These are phyloP conservation scores for Trichosporon asahii DNA, from an alignment of 1,284 basidiomycete genomes.

Conservation along the genomic window DNA sequence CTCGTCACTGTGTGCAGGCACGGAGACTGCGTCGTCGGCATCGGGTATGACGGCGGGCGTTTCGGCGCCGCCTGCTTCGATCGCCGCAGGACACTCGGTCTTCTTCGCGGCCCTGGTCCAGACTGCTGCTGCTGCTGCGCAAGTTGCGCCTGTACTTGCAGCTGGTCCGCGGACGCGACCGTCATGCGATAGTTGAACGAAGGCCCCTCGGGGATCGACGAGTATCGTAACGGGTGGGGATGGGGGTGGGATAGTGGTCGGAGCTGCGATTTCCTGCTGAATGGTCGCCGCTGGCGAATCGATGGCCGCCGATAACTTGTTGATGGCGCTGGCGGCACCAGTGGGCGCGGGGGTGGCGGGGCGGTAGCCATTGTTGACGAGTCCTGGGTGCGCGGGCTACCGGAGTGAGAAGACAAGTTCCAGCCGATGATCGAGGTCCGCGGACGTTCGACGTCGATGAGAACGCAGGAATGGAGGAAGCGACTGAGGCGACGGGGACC, in stretches of 20 bases:
- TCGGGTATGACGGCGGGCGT: neutral
- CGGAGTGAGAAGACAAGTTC: constrained; percentile 1
- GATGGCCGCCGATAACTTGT: neutral
- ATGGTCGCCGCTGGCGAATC: constrained; percentile 2
- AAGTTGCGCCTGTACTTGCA: neutral
- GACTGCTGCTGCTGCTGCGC: neutral
- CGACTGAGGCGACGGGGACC: constrained; percentile 7
- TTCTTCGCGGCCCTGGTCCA: neutral
- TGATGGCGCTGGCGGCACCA: neutral
- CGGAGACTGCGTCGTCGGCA: neutral
- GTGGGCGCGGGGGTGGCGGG: neutral
- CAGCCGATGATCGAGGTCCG: constrained; percentile 7
- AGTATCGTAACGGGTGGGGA: constrained; percentile 2
- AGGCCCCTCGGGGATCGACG: neutral
- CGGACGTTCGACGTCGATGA: constrained; percentile 7
- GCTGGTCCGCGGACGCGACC: constrained; percentile 5
- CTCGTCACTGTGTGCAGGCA: constrained; percentile 3
- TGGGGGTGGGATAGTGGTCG: neutral
- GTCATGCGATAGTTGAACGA: constrained; percentile 8
- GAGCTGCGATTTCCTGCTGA: neutral
- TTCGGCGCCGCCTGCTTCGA: neutral
- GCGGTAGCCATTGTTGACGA: neutral
- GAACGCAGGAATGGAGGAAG: constrained; percentile 5
- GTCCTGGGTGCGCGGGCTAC: neutral
- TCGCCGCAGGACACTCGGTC: neutral